Base-by-base conservation (phyloP, 2,329 filamentous ascomycete species). In the Diaporthe vexans region DNA sequence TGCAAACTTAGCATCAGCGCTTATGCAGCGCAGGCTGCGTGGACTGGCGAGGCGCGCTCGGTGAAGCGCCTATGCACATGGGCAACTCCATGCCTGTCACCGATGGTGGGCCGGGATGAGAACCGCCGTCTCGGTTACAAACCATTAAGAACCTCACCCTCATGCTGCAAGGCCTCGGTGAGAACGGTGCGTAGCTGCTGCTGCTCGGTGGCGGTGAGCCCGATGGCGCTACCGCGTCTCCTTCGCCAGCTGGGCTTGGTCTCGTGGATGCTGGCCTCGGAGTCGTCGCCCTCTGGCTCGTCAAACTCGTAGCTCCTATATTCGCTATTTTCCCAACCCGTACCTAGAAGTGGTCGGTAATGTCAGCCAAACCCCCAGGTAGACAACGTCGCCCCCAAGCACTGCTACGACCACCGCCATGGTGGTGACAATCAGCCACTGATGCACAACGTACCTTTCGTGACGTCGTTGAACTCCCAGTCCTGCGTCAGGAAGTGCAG, bases 401-500 rank as follows among this genome's bases (percentile, higher is more conserved):
- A 35, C 61, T 3, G 24, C 40, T 1, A 19, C 7, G 17, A 21
- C 46, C 1, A 4, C 29, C 29, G 24, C 43, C 6, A 37, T 43
- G 40, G 17, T 43, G 40, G 40, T 1, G 26, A 54, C 11, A 10
- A 4, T 15, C 11, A n/a, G 24, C 13, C n/a, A 19, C 43, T 40
- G n/a, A 21, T n/a, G n/a, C 21, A 21, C 33, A 65, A 65, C 52
- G n/a, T 81, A 88, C 87, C 84, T 74, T 75, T 76, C 0, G 79
- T 78, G 4, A 86, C 78, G 78, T 83, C 81, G 33, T 89, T 88
- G 56, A 91, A 93, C 71, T 91, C 86, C 91, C 92, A 97, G 79
- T 97, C 95, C 77, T 95, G 90, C 0, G 94, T 97, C 76, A 98
- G 85, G 79, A 94, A 97, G 82, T 98, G 95, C 79, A 97, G 81